These are phyloP conservation scores for Mercurialis annua DNA, from an alignment of 345 rosid species.

Conservation along the genomic window DNA sequence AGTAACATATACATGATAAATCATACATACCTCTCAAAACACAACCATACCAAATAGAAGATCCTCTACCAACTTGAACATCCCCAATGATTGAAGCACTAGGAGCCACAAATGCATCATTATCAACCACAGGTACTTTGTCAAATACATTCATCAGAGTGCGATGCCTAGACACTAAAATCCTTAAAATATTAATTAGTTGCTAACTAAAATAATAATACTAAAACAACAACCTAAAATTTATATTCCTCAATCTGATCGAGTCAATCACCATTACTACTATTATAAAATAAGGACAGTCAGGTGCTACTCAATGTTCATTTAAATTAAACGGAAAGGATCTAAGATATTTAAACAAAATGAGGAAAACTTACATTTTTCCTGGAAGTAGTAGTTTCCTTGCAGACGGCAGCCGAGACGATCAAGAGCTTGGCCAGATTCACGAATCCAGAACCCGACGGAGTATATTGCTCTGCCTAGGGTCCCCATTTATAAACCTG, in stretches of 20 bases:
- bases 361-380: constrained; percentile 55
- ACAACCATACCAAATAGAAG: constrained; percentile 95
- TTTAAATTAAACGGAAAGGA: not conserved
- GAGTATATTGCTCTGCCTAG: constrained; percentile 81
- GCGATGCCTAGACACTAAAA: constrained; percentile 86
- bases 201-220: not conserved
- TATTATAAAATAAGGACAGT: too few species aligned
- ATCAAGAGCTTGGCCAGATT: constrained; percentile 91
- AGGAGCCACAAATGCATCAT: constrained; percentile 89
- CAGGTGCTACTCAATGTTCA: too few species aligned
- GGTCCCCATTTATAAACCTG: too few species aligned
- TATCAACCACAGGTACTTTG: constrained; percentile 76
- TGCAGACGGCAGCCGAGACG: constrained; percentile 93
- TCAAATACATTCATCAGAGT: constrained; percentile 87
- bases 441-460: constrained; percentile 95
- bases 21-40: constrained; percentile 90
- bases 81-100: constrained; percentile 87
- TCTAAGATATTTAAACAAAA: not conserved
- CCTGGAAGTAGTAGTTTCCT: constrained; percentile 73
- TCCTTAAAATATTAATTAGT: not conserved
- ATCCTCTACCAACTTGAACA: constrained; percentile 82
- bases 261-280: too few species aligned
- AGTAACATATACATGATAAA: not conserved
- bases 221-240: too few species aligned
- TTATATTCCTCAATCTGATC: not conserved